Percentiles rank a stretch among this genome's conserved stretches.
These are phyloP conservation scores for Citrus unshiu DNA, from an alignment of 345 rosid genomes.

Conservation along the genomic window DNA sequence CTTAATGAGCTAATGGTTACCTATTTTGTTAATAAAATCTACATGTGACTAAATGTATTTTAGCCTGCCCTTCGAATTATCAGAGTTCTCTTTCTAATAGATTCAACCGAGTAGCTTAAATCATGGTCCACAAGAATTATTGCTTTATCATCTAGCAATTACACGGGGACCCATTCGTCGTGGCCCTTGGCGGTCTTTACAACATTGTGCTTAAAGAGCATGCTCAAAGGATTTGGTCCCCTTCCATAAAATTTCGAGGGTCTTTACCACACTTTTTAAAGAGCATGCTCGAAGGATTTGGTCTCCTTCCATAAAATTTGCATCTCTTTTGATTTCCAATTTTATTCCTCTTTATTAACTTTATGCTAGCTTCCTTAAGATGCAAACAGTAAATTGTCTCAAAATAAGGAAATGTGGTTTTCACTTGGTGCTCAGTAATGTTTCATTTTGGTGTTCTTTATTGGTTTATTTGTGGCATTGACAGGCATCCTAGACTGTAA, in stretches of 20 bases:
- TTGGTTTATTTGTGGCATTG: not conserved
- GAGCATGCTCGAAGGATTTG: not conserved
- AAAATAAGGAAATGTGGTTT: not conserved
- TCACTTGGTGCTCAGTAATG: not conserved
- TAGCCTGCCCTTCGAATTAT: not conserved
- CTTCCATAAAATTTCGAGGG: not conserved
- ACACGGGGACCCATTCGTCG: not conserved
- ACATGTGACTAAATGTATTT: not conserved
- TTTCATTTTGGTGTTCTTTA: not conserved
- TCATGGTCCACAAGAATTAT: not conserved
- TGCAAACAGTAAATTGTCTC: not conserved
- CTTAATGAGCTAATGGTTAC: not conserved
- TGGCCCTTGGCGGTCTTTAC: not conserved
- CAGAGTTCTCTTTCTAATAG: not conserved
- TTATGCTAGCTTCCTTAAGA: not conserved
- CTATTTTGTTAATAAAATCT: not conserved
- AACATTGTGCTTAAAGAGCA: not conserved
- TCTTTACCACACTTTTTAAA: not conserved
- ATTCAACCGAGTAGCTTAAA: not conserved
- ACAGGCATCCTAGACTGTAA: not conserved
- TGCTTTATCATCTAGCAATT: not conserved
- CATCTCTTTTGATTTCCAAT: not conserved
- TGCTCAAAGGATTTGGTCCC: not conserved
- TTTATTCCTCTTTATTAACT: not conserved
- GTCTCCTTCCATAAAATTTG: not conserved